These are phyloP conservation scores for Endotrypanum monterogeii DNA, from an alignment of 208 protist species.

Conservation along the genomic window DNA sequence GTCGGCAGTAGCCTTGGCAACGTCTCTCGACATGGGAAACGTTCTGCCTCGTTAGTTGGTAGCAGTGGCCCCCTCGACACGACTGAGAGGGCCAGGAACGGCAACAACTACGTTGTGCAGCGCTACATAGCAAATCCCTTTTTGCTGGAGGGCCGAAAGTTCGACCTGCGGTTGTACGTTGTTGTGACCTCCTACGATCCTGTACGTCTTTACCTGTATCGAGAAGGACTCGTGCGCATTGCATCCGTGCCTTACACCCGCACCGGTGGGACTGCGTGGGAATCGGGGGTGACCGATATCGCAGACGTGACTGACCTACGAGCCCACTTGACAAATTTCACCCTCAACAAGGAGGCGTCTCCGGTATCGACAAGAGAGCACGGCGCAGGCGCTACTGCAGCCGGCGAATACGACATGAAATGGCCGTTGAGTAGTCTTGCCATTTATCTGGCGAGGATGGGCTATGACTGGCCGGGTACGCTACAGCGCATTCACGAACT, in stretches of 20 bases:
- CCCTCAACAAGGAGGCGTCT: conserved; percentile 73
- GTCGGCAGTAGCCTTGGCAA: neutral
- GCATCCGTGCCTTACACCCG: conserved; percentile 67
- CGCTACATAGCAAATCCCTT: conserved; percentile 78
- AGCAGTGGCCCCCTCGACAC: neutral
- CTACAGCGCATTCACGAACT: conserved; percentile 66
- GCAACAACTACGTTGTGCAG: conserved; percentile 60
- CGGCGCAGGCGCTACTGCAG: conserved; percentile 23
- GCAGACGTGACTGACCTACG: conserved; percentile 34
- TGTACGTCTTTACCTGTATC: conserved; percentile 81
- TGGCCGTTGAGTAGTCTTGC: conserved; percentile 57
- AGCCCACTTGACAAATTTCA: conserved; percentile 92
- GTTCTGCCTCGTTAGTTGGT: neutral
- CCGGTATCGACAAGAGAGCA: conserved; percentile 35
- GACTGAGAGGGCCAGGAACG: neutral
- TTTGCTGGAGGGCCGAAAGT: conserved; percentile 89
- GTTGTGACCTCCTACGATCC: conserved; percentile 87
- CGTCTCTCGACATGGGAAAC: neutral
- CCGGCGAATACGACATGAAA: conserved; percentile 33
- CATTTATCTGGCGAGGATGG: conserved; percentile 39
- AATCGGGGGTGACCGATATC: conserved; percentile 3
- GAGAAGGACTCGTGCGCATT: conserved; percentile 90
- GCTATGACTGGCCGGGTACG: conserved; percentile 57
- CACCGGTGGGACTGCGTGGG: neutral
- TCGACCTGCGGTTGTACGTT: conserved; percentile 93